Evolutionary conservation across 176 grass and related monocot species (phyloP), one percentile per base, ranked within the genome.

Genomic region (Leersia perrieri): DNA sequence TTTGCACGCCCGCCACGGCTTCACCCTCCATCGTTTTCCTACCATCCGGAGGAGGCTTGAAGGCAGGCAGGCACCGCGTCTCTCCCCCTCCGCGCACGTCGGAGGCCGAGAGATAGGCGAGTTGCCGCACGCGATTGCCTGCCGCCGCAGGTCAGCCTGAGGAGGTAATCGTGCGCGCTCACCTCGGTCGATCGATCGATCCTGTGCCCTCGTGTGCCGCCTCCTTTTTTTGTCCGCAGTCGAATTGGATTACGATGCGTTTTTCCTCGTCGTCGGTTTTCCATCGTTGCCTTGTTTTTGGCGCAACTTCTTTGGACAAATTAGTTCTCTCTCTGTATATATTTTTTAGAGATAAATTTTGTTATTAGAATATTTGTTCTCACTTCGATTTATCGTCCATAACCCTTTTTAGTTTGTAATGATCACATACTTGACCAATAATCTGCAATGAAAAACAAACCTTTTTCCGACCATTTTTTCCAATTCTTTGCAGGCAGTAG

Each of bases 401-500:
- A 14, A n/a, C 38, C 44, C 2, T 35, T 3, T 23, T 78, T 4
- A 33, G 28, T 66, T 78, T 41, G 11, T 51, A 65, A 51, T 34
- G 42, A 33, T 15, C 60, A 66, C 26, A 22, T 28, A 75, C 5
- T 62, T 11, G 70, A 68, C 61, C 60, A 76, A 63, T 1, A 63
- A 35, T 14, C 36, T 3, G 25, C 1, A 53, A 87, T 32, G 33
- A 40, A 9, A 30, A 1, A 22, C 31, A 47, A 53, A 7, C 22
- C 14, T 2, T 74, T 33, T 39, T 74, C 22, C 25, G 18, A 63
- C 67, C 26, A 7, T 36, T 79, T 39, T 39, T 28, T 44, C 44
- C 30, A 0, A 29, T 58, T 65, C 30, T 47, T 15, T 77, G 82
- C 83, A 89, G 83, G 58, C 58, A 66, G 36, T 34, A 23, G 35